These are phyloP conservation scores for Vigna trinervia DNA, from an alignment of 306 rosid genomes.

Conservation along the genomic window DNA sequence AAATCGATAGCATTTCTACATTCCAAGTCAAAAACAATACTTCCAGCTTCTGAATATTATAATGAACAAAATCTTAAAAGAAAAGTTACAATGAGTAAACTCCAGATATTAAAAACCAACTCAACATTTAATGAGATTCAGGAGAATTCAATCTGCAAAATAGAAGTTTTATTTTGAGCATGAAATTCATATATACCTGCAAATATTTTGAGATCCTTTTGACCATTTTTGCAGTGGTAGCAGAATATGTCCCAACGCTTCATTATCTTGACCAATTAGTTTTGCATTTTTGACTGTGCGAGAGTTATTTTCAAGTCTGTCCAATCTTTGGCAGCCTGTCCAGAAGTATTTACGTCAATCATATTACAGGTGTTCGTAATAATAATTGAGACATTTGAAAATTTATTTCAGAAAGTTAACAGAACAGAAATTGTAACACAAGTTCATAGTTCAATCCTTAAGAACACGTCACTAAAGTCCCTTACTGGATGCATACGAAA, in stretches of 20 bases:
- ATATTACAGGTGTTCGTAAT: slow-evolving; percentile 13
- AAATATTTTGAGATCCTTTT: slow-evolving; percentile 59
- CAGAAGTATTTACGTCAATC: slow-evolving; percentile 33
- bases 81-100: neutral
- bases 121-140: slow-evolving; percentile 30
- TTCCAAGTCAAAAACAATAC: slow-evolving; percentile 9
- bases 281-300: slow-evolving; percentile 86
- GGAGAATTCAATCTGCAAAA: slow-evolving; percentile 14
- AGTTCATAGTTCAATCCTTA: slow-evolving; percentile 2
- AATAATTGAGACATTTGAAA: slow-evolving; percentile 15
- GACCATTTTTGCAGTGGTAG: slow-evolving; percentile 75
- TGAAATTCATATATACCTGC: slow-evolving; percentile 58
- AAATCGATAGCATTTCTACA: slow-evolving; percentile 15
- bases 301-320: slow-evolving; percentile 79
- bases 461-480: slow-evolving; percentile 15
- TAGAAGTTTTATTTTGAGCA: slow-evolving; percentile 17
- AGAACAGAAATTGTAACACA: slow-evolving; percentile 26
- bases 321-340: slow-evolving; percentile 73
- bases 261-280: slow-evolving; percentile 77
- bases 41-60: neutral
- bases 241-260: slow-evolving; percentile 74
- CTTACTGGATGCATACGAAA: slow-evolving; percentile 21
- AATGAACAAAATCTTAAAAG: slow-evolving; percentile 14
- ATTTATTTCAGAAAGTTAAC: slow-evolving; percentile 18
- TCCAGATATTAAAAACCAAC: slow-evolving; percentile 9